Conservation (phyloP, 2,329 filamentous ascomycete genomes). For the Tolypocladium album region DNA sequence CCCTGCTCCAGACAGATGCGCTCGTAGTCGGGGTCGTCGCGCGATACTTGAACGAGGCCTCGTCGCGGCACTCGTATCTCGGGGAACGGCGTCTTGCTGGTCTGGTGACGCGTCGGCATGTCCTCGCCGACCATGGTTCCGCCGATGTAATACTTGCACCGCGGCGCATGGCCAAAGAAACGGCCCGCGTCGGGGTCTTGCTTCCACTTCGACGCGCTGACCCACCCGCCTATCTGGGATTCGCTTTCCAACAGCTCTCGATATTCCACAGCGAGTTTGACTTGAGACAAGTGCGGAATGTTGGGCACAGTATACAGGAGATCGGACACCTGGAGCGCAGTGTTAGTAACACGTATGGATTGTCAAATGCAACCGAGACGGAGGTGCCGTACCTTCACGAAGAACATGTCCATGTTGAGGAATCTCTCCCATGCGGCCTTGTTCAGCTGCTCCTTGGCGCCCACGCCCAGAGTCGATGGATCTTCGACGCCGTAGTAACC, state of each 20-base stretch:
- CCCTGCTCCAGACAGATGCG: slow-evolving; percentile 46
- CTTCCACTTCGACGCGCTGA: slow-evolving; percentile 43
- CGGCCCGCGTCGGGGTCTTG: slow-evolving; percentile 43
- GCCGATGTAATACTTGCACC: slow-evolving; percentile 47
- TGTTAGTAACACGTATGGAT: not conserved
- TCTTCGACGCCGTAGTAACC: slow-evolving; percentile 38
- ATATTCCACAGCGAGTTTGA: slow-evolving; percentile 48
- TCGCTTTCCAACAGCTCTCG: slow-evolving; percentile 46
- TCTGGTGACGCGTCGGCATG: slow-evolving; percentile 31
- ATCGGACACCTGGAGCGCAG: slow-evolving; percentile 41
- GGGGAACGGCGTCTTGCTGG: slow-evolving; percentile 43
- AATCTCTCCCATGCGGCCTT: slow-evolving; percentile 42
- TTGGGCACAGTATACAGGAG: slow-evolving; percentile 47
- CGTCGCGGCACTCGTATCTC: slow-evolving; percentile 45
- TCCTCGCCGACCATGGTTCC: slow-evolving; percentile 43
- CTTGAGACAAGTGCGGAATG: slow-evolving; percentile 44
- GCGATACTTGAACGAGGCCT: slow-evolving; percentile 39
- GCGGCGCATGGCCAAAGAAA: slow-evolving; percentile 43
- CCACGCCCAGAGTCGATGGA: slow-evolving; percentile 31
- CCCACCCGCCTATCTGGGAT: slow-evolving; percentile 29
- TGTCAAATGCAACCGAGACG: not conserved
- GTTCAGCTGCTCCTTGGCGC: slow-evolving; percentile 33
- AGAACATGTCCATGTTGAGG: slow-evolving; percentile 51
- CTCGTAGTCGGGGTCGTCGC: slow-evolving; percentile 46
- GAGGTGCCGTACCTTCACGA: slow-evolving; percentile 44